phyloP scores from a whole-genome alignment of 495 filamentous ascomycete genomes.

The Paragyromitra xinjiangensis region DNA sequence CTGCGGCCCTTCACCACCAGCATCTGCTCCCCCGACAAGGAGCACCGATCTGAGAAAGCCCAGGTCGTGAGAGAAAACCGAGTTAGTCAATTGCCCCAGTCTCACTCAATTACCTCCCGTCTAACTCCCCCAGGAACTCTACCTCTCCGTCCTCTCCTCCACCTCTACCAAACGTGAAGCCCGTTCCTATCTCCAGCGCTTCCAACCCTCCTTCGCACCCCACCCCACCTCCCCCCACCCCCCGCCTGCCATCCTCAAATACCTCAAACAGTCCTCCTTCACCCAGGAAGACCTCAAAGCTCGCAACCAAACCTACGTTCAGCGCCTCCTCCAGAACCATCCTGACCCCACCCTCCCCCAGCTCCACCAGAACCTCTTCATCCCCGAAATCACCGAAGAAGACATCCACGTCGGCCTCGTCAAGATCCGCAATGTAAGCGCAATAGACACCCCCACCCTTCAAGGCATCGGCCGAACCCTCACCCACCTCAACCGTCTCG shows the following conservation, averaged over 20 bases:
- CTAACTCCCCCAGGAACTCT: conserved; percentile 70
- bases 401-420: conserved; percentile 84
- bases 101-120: neutral
- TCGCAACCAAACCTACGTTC: conserved; percentile 37
- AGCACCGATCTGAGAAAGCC: neutral
- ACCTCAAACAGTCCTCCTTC: conserved; percentile 46
- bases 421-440: conserved; percentile 78
- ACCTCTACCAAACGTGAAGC: conserved; percentile 91
- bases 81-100: conserved; percentile 16
- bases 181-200: conserved; percentile 82
- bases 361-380: conserved; percentile 28
- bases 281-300: conserved; percentile 41
- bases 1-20: neutral
- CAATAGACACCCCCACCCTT: conserved; percentile 71
- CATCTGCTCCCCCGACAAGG: neutral
- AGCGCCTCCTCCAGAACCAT: conserved; percentile 49
- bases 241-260: conserved; percentile 30
- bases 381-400: conserved; percentile 58
- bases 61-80: conserved; percentile 29
- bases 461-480: conserved; percentile 83
- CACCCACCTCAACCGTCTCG: conserved; percentile 80
- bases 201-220: conserved; percentile 62
- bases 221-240: neutral
- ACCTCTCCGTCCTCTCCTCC: conserved; percentile 80
- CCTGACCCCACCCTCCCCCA: conserved; percentile 9